phyloP scores from a whole-genome alignment of 345 rosid species.

The Hirschfeldia incana region DNA sequence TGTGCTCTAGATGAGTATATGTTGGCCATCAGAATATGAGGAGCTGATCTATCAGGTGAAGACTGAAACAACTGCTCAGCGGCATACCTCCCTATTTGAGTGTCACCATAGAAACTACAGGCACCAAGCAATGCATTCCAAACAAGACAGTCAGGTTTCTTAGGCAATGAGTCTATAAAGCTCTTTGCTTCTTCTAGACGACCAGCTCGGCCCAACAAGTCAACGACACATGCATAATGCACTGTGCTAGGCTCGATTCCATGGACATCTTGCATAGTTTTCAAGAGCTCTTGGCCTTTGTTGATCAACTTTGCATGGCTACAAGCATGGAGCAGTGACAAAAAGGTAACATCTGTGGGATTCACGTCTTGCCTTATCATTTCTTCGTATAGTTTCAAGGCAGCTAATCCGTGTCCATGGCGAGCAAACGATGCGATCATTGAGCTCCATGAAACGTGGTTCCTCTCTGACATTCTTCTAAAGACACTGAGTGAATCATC shows the following conservation, averaged over 20 bases:
- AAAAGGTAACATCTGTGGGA: slow-evolving; percentile 83
- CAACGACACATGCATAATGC: slow-evolving; percentile 78
- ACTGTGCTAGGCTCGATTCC: slow-evolving; percentile 64
- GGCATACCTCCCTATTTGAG: slow-evolving; percentile 65
- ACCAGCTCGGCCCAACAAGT: slow-evolving; percentile 91
- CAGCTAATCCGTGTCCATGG: slow-evolving; percentile 64
- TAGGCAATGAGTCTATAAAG: slow-evolving; percentile 58
- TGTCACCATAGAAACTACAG: slow-evolving; percentile 66
- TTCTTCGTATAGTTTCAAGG: slow-evolving; percentile 59
- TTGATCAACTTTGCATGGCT: slow-evolving; percentile 79
- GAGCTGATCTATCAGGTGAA: slow-evolving; percentile 57
- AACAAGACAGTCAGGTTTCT: slow-evolving; percentile 50
- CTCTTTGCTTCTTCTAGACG: slow-evolving; percentile 66
- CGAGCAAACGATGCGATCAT: slow-evolving; percentile 88
- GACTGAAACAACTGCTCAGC: slow-evolving; percentile 56
- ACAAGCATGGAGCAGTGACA: slow-evolving; percentile 89
- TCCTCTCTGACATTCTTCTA: slow-evolving; percentile 52
- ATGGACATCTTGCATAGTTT: slow-evolving; percentile 62
- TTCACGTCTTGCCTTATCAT: slow-evolving; percentile 58
- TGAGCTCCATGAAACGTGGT: slow-evolving; percentile 87
- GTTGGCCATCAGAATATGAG: slow-evolving; percentile 74
- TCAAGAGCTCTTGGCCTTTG: slow-evolving; percentile 69
- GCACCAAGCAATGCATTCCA: slow-evolving; percentile 95
- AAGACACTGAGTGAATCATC: slow-evolving; percentile 64
- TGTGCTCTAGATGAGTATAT: slow-evolving; percentile 67